Base-by-base conservation (phyloP, 75 land plant genomes). In the Sequoia sempervirens region DNA sequence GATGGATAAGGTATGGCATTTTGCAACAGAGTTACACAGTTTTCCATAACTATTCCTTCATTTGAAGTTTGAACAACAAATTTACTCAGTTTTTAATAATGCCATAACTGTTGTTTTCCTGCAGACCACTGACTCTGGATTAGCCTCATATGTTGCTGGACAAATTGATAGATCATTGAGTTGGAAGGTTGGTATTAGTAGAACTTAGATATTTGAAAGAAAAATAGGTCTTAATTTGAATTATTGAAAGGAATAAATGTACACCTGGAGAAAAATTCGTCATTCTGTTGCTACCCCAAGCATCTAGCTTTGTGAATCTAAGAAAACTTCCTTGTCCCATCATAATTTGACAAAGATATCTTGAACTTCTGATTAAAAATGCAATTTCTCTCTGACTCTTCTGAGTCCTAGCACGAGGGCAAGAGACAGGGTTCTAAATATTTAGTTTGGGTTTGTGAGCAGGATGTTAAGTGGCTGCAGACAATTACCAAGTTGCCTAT, bases 401-500 rank as follows among this genome's bases (percentile, higher is more conserved):
- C 38, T 0, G 11, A 81, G 66, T 53, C 14, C 47, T 80, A 80
- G 53, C 18, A 52, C 15, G 32, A 80, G 47, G 54, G 18, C 3
- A 36, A 17, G 34, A 34, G 40, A 7, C 61, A 52, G 23, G 61
- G 64, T 1, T 81, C 80, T 78, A n/a, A 78, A 53, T 37, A 34
- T 54, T 58, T 69, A 41, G 52, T 41, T 66, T 78, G 47, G 28
- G 6, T 80, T 28, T 84, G 14, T 75, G 81, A 26, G 47, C 92
- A 96, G 98, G 97, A 97, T 88, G 94, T 97, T 74, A 91, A 97
- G 89, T 95, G 99, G 97, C 84, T 96, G 87, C 93, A 95, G 84
- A 87, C 97, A 80, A 96, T 96, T 82, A 96, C 98, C 17, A 86
- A 58, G 45, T 79, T 96, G 85, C 98, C 98, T 72, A 96, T 96